phyloP scores from a whole-genome alignment of 2,329 filamentous ascomycete genomes.

The Verticillium dahliae region DNA sequence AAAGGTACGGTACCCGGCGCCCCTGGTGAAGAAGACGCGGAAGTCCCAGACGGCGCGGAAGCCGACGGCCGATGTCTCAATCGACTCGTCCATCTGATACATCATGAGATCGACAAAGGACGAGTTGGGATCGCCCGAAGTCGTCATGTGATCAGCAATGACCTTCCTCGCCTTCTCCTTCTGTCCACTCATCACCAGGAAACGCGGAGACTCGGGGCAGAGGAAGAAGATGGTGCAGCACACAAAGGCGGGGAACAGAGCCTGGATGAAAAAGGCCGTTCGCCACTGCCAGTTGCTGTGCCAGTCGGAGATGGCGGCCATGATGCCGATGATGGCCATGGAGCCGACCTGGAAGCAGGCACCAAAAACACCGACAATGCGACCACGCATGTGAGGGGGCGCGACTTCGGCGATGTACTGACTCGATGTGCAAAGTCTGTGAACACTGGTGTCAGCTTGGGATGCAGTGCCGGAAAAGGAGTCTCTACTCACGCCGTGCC shows the following conservation, averaged over 20 bases:
- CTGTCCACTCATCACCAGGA: slow-evolving; percentile 28
- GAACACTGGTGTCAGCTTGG: background rate
- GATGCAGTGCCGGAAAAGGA: background rate
- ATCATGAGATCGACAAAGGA: slow-evolving; percentile 33
- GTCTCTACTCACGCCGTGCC: slow-evolving; percentile 19
- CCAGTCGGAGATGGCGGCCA: slow-evolving; percentile 32
- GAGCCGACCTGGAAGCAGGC: slow-evolving; percentile 38
- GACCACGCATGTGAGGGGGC: slow-evolving; percentile 26
- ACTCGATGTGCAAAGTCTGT: slow-evolving; percentile 15
- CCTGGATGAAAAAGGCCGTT: slow-evolving; percentile 35
- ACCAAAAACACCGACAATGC: slow-evolving; percentile 38
- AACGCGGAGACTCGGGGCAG: slow-evolving; percentile 34
- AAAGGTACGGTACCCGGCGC: slow-evolving; percentile 33
- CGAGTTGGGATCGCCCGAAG: slow-evolving; percentile 27
- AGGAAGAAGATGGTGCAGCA: slow-evolving; percentile 21
- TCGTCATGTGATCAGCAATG: slow-evolving; percentile 30
- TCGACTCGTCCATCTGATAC: slow-evolving; percentile 35
- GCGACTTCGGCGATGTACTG: slow-evolving; percentile 22
- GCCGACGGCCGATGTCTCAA: slow-evolving; percentile 28
- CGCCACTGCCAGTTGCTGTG: slow-evolving; percentile 29
- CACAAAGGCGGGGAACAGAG: slow-evolving; percentile 29
- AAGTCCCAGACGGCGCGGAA: slow-evolving; percentile 35
- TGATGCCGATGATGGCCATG: slow-evolving; percentile 31
- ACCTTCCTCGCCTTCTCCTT: slow-evolving; percentile 25
- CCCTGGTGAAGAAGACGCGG: slow-evolving; percentile 36